A percentile compares a stretch with the other conserved stretches of the same genome.
These are phyloP conservation scores for Vitellaria paradoxa DNA, from an alignment of 179 eudicot genomes.

Conservation along the genomic window DNA sequence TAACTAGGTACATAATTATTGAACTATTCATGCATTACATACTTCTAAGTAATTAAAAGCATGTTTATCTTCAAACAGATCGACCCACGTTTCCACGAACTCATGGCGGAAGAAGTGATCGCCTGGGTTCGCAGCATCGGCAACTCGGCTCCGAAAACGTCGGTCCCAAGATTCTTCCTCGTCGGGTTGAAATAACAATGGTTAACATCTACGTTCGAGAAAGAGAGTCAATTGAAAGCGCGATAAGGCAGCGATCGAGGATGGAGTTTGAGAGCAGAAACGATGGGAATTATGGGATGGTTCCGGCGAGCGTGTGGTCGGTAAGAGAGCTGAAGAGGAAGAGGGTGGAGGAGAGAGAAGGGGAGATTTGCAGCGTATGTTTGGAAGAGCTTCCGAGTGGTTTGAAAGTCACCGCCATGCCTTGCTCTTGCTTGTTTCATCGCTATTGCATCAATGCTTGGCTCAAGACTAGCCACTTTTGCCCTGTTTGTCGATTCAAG, in stretches of 20 bases:
- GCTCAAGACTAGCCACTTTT: background rate
- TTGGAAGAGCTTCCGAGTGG: constrained; percentile 1
- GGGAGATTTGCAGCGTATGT: constrained; percentile 3
- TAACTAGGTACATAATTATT: too few relatives aligned
- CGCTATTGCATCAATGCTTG: background rate
- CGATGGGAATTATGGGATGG: background rate
- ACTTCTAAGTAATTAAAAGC: too few relatives aligned
- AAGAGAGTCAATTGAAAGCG: background rate
- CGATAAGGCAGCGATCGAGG: background rate
- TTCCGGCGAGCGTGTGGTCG: background rate
- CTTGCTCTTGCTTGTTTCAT: background rate
- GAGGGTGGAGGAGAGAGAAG: background rate
- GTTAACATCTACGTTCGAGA: background rate
- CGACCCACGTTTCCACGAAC: background rate
- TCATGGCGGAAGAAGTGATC: background rate
- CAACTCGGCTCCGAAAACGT: background rate
- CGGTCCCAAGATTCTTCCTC: background rate
- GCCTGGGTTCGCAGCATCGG: rapidly evolving
- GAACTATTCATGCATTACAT: too few relatives aligned
- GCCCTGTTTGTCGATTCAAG: background rate
- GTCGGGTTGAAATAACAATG: background rate
- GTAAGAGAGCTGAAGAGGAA: background rate
- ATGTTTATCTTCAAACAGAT: too few relatives aligned
- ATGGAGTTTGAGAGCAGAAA: background rate
- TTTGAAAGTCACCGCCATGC: background rate